phyloP scores from a whole-genome alignment of 2,329 filamentous ascomycete species.

The Sporothrix luriei region DNA sequence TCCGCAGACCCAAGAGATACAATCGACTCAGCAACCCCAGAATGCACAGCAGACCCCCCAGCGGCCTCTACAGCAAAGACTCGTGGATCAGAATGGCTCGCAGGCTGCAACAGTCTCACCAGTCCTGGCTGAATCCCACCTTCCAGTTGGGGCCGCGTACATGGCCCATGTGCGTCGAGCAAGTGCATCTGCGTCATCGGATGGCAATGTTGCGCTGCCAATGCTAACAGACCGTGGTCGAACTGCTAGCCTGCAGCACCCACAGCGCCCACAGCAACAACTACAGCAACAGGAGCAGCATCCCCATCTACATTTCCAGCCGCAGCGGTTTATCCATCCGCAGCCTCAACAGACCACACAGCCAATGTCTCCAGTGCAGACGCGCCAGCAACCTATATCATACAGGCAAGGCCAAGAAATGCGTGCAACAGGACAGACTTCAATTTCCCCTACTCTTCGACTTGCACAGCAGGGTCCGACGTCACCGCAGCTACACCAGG shows the following conservation, averaged over 20 bases:
- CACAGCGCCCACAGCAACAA: conserved; percentile 27
- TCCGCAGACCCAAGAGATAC: background rate
- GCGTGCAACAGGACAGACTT: background rate
- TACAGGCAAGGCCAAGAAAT: background rate
- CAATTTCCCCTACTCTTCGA: background rate
- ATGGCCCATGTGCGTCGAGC: background rate
- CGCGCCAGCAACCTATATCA: background rate
- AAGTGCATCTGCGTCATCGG: background rate
- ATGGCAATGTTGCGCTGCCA: background rate
- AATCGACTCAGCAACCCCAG: background rate
- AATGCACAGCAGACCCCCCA: background rate
- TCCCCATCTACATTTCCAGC: background rate
- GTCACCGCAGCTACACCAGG: background rate
- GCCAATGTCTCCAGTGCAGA: background rate
- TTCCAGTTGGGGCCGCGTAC: background rate
- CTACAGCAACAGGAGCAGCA: background rate
- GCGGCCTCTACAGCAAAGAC: background rate
- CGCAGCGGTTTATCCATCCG: background rate
- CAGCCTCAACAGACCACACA: background rate
- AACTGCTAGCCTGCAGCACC: conserved; percentile 23
- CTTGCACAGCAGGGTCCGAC: background rate
- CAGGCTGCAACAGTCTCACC: background rate
- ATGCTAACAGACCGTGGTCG: background rate
- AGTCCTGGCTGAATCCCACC: background rate
- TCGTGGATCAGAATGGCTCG: background rate